Evolutionary conservation across 2,329 filamentous ascomycete genomes (phyloP), one percentile per base, ranked within the genome.

Genomic region (Hypomyces rosellus): DNA sequence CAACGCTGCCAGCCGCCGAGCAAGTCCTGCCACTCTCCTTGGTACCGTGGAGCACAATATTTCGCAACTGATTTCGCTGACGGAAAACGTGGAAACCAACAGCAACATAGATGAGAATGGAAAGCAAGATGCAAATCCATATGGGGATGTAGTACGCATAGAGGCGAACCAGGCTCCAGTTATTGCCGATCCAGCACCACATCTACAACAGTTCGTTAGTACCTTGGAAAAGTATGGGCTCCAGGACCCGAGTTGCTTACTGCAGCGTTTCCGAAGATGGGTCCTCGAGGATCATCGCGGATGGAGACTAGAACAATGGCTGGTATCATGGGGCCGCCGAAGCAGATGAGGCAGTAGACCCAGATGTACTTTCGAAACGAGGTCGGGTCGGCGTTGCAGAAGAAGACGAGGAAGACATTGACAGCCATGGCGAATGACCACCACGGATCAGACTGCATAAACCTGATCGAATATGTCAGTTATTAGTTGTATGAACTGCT

Each of bases 371-470:
- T 78, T 14, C 79, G 76, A 60, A 89, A 89, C 46, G 82, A 80
- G 1, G 81, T 81, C 0, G 78, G 77, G 44, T 74, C 74, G 9
- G 74, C 76, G 15, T 76, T 74, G 60, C 72, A 72, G 65, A 81
- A 82, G 60, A 82, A 81, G 38, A 82, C 78, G 45, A 91, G 75
- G 62, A 85, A 89, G 49, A 92, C 88, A 56, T 92, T 92, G 59
- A 85, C 75, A 0, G 88, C 86, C 87, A 92, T 92, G 54, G 85
- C 85, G 57, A 89, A 81, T 0, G 85, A 87, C 86, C 84, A 90
- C 69, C 86, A 77, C 1, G 84, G 81, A 65, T 88, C 85, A 3
- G 84, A 84, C 57, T 85, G 84, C 79, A 87, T 86, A 65, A 88
- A 89, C 80, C 84, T 88, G 40, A 13, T 7, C 15, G 34, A 14